Evolutionary conservation across 148 eudicot species (phyloP), one percentile per base, ranked within the genome.

Genomic region (Arctostaphylos glauca): DNA sequence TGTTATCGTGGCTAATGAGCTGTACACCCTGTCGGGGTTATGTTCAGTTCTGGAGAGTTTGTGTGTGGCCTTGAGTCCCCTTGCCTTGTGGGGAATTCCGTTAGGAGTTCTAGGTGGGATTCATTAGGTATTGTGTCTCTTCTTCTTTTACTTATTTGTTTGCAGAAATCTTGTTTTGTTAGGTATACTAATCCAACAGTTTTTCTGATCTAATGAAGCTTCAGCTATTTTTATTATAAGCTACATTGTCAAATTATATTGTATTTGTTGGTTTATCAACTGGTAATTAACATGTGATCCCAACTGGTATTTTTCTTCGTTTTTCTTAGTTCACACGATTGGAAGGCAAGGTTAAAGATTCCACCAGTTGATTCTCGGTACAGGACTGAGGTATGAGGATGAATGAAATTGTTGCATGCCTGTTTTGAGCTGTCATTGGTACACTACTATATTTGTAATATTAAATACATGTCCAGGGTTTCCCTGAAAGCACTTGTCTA

Each of bases 311-410:
- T 58, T 58, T 66, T 59, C 15, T 23, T 49, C 46, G 60, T 48
- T 56, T 77, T 67, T 49, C 77, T 44, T 81, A 94, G 98, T 77
- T 89, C 93, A 70, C 84, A 90, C 87, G 94, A 94, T 87, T 94
- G 98, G 98, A 94, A 94, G 88, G 96, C 89, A 25, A 85, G 56
- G 53, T 85, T 92, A 71, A 90, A 89, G 79, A 80, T 92, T 77
- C 98, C 98, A 72, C 88, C 94, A 58, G 44, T 88, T 76, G 98
- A 94, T 82, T 88, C 92, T 74, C 91, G 98, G 50, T 94, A 87
- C 87, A 87, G 74, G 91, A 94, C 98, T 21, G 98, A 94, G 96
- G 98, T 94, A 88, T 66, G 89, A 21, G n/a, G 76, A 9, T 52
- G 55, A 18, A 58, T 47, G 46, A 31, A 12, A 16, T 48, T 47